Evolutionary conservation across 1,284 basidiomycete species (phyloP).

Genomic region (Rhodotorula sp.): DNA sequence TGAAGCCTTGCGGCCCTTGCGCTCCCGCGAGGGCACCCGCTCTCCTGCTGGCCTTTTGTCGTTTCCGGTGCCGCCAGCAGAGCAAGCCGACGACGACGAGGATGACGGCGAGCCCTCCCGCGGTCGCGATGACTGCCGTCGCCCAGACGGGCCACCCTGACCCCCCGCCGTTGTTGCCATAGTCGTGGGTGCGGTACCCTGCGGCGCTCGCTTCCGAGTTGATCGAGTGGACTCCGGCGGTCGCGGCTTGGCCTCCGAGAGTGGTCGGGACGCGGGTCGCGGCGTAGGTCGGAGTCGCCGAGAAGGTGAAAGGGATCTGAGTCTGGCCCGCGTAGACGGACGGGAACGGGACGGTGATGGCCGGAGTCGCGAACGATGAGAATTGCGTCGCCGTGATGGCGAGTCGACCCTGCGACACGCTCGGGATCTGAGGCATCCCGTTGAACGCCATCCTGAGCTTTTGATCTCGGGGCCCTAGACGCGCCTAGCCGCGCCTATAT

Average conservation of each 20-base stretch:
- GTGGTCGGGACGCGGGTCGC: constrained; percentile 24
- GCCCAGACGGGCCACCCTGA: constrained; percentile 34
- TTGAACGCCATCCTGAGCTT: constrained; percentile 10
- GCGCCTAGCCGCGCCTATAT: no score
- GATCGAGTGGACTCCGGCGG: constrained; percentile 23
- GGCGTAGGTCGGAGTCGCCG: constrained; percentile 17
- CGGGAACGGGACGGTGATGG: constrained; percentile 37
- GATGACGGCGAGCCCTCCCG: constrained; percentile 21
- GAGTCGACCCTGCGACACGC: constrained; percentile 9
- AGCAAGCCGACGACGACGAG: constrained; percentile 12
- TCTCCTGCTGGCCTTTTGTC: constrained; percentile 13
- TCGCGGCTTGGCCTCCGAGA: constrained; percentile 30
- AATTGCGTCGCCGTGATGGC: constrained; percentile 19
- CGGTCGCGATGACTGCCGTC: constrained; percentile 25
- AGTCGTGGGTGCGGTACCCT: constrained; percentile 9
- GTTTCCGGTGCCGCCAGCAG: constrained; percentile 12
- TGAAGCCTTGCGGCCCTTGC: neutral
- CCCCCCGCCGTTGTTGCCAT: neutral
- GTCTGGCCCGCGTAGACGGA: constrained; percentile 30
- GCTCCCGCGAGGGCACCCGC: neutral
- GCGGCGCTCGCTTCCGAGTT: constrained; percentile 3
- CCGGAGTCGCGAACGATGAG: constrained; percentile 26
- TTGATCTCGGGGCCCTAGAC: neutral
- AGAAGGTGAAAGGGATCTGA: constrained; percentile 20
- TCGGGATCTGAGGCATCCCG: constrained; percentile 10